These are phyloP conservation scores for Fusarium odoratissimum DNA, from an alignment of 2,329 filamentous ascomycete species.

Conservation along the genomic window DNA sequence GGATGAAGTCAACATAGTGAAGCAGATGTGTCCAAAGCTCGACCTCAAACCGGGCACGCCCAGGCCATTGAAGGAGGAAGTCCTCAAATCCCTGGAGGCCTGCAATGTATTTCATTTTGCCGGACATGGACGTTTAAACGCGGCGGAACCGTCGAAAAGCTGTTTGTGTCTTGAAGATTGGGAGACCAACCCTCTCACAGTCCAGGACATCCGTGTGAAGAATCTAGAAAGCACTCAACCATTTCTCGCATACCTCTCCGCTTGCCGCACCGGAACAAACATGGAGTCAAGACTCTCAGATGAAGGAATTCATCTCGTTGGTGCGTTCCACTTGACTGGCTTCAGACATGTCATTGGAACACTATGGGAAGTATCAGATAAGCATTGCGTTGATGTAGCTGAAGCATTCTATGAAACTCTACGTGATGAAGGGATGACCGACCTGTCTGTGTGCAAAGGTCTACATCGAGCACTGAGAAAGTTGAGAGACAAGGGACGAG, in stretches of 20 bases:
- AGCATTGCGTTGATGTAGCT: not conserved
- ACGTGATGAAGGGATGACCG: not conserved
- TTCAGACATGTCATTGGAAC: not conserved
- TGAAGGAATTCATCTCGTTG: not conserved
- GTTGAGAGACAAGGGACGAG: not conserved
- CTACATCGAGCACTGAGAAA: not conserved
- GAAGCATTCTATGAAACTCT: not conserved
- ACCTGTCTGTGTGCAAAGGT: not conserved
- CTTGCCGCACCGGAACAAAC: not conserved
- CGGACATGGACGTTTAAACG: not conserved
- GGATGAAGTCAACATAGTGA: not conserved
- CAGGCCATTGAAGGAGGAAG: fast-evolving
- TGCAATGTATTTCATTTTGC: not conserved
- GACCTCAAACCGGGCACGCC: fast-evolving
- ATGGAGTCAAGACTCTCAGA: not conserved
- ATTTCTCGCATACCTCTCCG: not conserved
- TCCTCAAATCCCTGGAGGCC: fast-evolving
- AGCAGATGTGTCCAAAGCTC: not conserved
- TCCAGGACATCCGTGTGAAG: not conserved
- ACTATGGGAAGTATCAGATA: not conserved
- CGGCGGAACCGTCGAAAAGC: fast-evolving
- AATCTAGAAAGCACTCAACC: not conserved
- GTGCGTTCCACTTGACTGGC: not conserved
- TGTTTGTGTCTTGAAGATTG: not conserved
- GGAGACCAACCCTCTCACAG: not conserved